Base-by-base conservation (phyloP, 2,329 filamentous ascomycete genomes). In the Hypoxylon sp. region DNA sequence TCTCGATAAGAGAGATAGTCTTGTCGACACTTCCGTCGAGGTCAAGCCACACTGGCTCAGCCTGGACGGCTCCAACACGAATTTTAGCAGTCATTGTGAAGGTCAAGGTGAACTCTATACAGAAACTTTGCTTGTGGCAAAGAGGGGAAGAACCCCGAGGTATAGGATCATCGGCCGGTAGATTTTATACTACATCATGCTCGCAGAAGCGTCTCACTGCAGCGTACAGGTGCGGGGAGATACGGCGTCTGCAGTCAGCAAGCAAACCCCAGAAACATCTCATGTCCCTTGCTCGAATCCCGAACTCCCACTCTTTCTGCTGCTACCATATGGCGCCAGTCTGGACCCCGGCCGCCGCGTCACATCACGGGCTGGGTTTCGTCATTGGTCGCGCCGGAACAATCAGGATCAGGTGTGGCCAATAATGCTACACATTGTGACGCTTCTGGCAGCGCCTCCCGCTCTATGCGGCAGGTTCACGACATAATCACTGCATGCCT, bases 41-140 rank as follows among this genome's bases (percentile, higher is more conserved):
- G 72, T 91, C 85, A 6, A 91, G 81, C 88, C 88, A 91, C 1
- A 81, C 83, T 0, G 88, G 87, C 76, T 90, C 89, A 5, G 85
- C 83, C 73, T 91, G 88, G 0, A 86, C 83, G 11, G 85, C 85
- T 30, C 83, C 85, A 4, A 87, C 83, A 35, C 77, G 76, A 53
- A 77, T 58, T 31, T 54, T 76, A 8, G 59, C 71, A 30, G 66
- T 68, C 71, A 75, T 75, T 35, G 37, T 67, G 50, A 30, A 56
- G 49, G 10, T 56, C 25, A 27, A 42, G 51, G 20, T 33, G 63
- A 46, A 53, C n/a, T 57, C 58, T 56, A 31, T 40, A 30, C 27
- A 22, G 31, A 14, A 40, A 37, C 10, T 35, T 60, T 57, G 30
- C 60, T 51, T 25, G 27, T 46, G 44, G 25, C 22, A n/a, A 44